Base-by-base conservation (phyloP, 106 monocot species). In the Dioscorea zingiberensis region DNA sequence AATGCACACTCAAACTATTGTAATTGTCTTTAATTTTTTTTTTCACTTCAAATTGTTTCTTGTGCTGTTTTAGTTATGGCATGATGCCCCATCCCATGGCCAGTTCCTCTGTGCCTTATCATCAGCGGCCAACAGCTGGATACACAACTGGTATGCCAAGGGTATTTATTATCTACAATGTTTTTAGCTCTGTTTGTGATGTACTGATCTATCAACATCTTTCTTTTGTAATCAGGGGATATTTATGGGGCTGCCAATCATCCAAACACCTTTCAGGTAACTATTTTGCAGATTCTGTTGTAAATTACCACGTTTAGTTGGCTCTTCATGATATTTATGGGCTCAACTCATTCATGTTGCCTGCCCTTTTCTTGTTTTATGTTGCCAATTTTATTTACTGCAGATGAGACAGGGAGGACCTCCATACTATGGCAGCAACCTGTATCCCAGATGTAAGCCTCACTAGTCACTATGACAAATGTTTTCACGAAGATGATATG, bases 101-200 rank as follows among this genome's bases (percentile, higher is more conserved):
- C 44, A 73, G 73, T 4, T 58, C 77, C 24, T 70, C 82, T 11
- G 24, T 73, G 25, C 47, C 69, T 18, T 77, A 82, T 66, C 73
- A 76, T 54, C 76, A 77, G 38, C 60, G 25, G 11, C 73, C 58
- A 13, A 55, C 21, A 25, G 24, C 25, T 72, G 82, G 73, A 32
- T 69, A 77, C 61, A 4, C 69, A 60, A 23, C 48, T 55, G 73
- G 82, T 77, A 61, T 54, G 76, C 48, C 23, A 56, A 21, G 1
- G 0, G 12, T 56, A 56, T 24, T 4, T 5, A 1, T 11, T 13
- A 10, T 11, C 3, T 54, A 18, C 2, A 4, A 27, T 13, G 26
- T 14, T 7, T 28, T n/a, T 27, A 12, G 4, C 0, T 22, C 13
- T 58, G 13, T 22, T 23, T 23, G 24, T 23, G 13, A 58, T 7